Base-by-base conservation (phyloP, 257 asterid species). In the Lycium ferocissimum region DNA sequence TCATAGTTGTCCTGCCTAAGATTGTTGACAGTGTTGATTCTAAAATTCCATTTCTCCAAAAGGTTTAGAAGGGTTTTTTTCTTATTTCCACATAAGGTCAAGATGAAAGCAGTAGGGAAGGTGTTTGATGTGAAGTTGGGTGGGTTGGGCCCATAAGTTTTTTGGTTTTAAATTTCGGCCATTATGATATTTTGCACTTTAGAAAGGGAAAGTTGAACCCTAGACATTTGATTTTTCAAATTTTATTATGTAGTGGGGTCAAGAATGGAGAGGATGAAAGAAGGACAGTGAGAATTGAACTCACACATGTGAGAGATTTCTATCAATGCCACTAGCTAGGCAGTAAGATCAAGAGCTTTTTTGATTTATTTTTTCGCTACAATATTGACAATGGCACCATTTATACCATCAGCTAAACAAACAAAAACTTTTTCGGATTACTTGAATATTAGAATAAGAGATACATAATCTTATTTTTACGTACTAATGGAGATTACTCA, bases 1-100 rank as follows among this genome's bases (percentile, higher is more conserved):
- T 89, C 0, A 90, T 95, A 71, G 93, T 98, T 11, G 98, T 96
- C n/a, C 82, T 96, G 79, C 99, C 99, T 0, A 96, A 96, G 84
- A 26, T 26, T 26, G 33, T 26, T 26, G 33, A 26, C 33, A 1
- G 33, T 26, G 33, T 26, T 26, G 33, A 26, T 26, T 26, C 33
- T 26, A 26, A 26, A 26, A 26, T 26, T 26, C 33, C 33, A 26
- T 26, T 26, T 26, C 33, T 26, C 33, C 66, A 57, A 47, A 45
- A 81, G n/a, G 54, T 12, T 10, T 33, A 22, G 11, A 51, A 51
- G 20, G 82, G 14, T 76, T n/a, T 13, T 76, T 51, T 20, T 11
- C 9, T 40, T n/a, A 9, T 20, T 22, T 2, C 61, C 35, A 49
- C 6, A 63, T 5, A 78, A 20, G 65, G 14, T 26, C 20, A 43